phyloP scores from a whole-genome alignment of 148 eudicot species.

The Diospyros kaki region DNA sequence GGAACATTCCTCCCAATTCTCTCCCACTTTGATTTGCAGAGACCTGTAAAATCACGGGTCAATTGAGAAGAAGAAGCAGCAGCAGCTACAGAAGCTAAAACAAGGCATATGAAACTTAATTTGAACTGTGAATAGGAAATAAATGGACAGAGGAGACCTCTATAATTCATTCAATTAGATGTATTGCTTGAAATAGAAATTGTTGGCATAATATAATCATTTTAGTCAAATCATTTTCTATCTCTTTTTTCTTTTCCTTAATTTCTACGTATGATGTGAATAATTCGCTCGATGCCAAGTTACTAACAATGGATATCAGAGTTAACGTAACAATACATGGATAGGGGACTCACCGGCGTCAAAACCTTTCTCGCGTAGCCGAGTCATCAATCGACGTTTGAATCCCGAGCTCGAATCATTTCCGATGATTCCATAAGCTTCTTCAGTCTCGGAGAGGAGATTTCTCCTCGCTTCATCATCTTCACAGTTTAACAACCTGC shows the following conservation, averaged over 20 bases:
- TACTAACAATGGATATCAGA: too few relatives aligned
- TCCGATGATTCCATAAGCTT: slow-evolving; percentile 13
- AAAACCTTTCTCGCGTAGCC: slow-evolving; percentile 50
- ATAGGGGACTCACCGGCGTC: slow-evolving; percentile 56
- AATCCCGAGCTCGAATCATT: slow-evolving; percentile 19
- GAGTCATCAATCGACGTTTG: slow-evolving; percentile 57
- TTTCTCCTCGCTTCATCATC: slow-evolving; percentile 25
- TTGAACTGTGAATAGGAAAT: too few relatives aligned
- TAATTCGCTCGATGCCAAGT: too few relatives aligned
- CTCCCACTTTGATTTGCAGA: slow-evolving; percentile 89
- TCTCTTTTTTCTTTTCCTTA: too few relatives aligned
- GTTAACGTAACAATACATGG: not conserved
- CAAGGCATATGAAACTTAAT: too few relatives aligned
- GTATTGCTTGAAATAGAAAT: too few relatives aligned
- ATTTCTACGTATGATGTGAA: too few relatives aligned
- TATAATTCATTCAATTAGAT: too few relatives aligned
- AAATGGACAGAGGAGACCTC: too few relatives aligned
- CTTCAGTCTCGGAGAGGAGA: slow-evolving; percentile 28
- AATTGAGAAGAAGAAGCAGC: not conserved
- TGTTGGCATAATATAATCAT: too few relatives aligned
- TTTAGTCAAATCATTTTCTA: too few relatives aligned
- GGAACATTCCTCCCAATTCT: slow-evolving; percentile 34
- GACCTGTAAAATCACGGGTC: slow-evolving; percentile 26
- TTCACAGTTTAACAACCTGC: slow-evolving; percentile 26
- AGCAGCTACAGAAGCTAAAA: too few relatives aligned